phyloP scores from a whole-genome alignment of 306 rosid species.

The Cucumis cinereus region DNA sequence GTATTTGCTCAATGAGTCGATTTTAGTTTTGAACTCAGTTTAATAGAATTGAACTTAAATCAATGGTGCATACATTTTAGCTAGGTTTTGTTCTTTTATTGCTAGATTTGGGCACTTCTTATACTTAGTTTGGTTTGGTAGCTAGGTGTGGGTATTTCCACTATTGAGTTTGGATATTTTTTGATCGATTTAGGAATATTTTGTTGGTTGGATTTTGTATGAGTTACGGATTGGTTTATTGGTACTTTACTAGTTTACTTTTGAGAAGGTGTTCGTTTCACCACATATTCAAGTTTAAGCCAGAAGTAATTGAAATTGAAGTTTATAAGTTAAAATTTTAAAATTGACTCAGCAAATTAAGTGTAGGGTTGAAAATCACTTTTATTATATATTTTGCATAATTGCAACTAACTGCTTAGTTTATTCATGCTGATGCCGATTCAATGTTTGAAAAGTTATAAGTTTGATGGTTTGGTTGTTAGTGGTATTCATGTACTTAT shows the following conservation, averaged over 20 bases:
- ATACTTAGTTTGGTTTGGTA: background rate
- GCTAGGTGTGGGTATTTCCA: background rate
- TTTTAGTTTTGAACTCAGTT: background rate
- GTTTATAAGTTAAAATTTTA: background rate
- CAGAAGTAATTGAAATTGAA: background rate
- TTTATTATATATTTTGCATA: background rate
- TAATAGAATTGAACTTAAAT: background rate
- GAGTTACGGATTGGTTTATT: background rate
- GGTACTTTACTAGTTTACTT: background rate
- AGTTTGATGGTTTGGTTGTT: background rate
- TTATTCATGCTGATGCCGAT: background rate
- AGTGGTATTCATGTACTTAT: background rate
- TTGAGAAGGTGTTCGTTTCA: background rate
- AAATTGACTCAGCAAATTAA: background rate
- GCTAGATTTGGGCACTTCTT: background rate
- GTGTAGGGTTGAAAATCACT: background rate
- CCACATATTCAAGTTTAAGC: background rate
- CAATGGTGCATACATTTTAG: background rate
- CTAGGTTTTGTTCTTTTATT: background rate
- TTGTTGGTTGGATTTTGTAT: background rate
- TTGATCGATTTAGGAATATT: background rate
- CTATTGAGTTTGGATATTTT: background rate
- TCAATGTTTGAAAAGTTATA: background rate
- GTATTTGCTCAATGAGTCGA: background rate
- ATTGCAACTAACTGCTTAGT: background rate